Base-by-base conservation (phyloP, 306 rosid species). In the Mimosa bimucronata region DNA sequence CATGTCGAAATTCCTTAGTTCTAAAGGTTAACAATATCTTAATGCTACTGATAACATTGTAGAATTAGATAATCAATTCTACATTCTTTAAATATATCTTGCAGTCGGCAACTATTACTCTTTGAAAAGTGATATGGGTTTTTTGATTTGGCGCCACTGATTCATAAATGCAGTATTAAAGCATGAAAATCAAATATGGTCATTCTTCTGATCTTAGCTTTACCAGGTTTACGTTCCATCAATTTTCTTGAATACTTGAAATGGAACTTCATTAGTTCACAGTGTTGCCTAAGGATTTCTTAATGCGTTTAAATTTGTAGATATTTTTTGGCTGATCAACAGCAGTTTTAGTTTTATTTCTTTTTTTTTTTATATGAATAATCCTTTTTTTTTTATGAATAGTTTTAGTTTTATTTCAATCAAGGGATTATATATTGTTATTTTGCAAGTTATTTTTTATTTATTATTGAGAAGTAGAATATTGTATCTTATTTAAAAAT, bases 1-100 rank as follows among this genome's bases (percentile, higher is more conserved):
- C 44, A 23, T 68, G 79, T 8, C 25, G 66, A 65, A 45, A 5
- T 71, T 74, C 52, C 67, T 18, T 62, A 61, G 48, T 52, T 70
- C 76, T 61, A 72, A 70, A 48, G 46, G 58, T 19, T 53, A 30
- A 73, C 57, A 48, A 73, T 58, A 58, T 58, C 66, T 77, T 31
- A 25, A 69, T 31, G 53, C 66, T 40, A 41, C 65, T 46, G 66
- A 3, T 38, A n/a, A 30, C 62, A 57, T 38, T 38, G 55, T 53
- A 28, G 44, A 38, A 74, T 25, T 65, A 41, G 79, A 76, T 52
- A 28, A 23, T 44, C 21, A 44, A 6, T 76, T 62, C 21, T 26
- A 44, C 46, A 29, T 45, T 64, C 50, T 45, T 77, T 76, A 29
- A 65, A 64, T 38, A 50, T 31, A 38, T 40, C 44, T 58, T 44